Conservation (phyloP, 139 green algal species). For the Zygnema cylindricum region DNA sequence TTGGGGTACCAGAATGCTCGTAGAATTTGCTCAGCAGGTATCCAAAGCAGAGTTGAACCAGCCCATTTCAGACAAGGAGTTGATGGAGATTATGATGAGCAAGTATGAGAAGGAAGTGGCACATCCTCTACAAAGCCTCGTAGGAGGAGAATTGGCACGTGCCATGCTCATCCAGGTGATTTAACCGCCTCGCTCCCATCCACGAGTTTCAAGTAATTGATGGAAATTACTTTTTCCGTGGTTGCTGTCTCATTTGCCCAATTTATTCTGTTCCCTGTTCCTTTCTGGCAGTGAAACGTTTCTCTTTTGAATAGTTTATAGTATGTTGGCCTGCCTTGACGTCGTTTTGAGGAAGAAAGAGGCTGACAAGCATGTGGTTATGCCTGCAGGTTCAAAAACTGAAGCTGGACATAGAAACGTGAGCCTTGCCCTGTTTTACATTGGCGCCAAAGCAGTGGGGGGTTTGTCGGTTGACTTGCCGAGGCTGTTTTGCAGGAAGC, state of each 20-base stretch:
- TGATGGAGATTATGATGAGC: constrained; percentile 57
- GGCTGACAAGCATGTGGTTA: background rate
- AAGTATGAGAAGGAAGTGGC: constrained; percentile 85
- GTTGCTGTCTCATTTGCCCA: background rate
- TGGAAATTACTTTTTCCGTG: too few species aligned
- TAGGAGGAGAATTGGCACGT: constrained; percentile 78
- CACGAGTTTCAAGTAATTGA: too few species aligned
- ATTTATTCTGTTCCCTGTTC: background rate
- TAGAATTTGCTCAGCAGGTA: constrained; percentile 33
- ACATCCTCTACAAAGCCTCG: constrained; percentile 77
- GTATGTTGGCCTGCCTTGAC: background rate
- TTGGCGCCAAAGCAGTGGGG: too few species aligned
- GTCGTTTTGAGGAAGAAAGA: constrained; percentile 4
- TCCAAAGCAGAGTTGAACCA: background rate
- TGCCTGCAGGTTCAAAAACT: constrained; percentile 51
- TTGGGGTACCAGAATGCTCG: constrained; percentile 40
- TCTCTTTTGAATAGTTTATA: background rate
- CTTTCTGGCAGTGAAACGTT: background rate
- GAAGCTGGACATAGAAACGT: constrained; percentile 60
- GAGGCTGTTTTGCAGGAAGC: background rate
- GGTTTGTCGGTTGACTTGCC: background rate
- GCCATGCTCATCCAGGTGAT: constrained; percentile 87
- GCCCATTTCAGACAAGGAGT: constrained; percentile 27
- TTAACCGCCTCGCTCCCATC: too few species aligned
- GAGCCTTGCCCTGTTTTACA: background rate